These are phyloP conservation scores for Cryptosporidium muris DNA, from an alignment of 169 alveolate species.

Conservation along the genomic window DNA sequence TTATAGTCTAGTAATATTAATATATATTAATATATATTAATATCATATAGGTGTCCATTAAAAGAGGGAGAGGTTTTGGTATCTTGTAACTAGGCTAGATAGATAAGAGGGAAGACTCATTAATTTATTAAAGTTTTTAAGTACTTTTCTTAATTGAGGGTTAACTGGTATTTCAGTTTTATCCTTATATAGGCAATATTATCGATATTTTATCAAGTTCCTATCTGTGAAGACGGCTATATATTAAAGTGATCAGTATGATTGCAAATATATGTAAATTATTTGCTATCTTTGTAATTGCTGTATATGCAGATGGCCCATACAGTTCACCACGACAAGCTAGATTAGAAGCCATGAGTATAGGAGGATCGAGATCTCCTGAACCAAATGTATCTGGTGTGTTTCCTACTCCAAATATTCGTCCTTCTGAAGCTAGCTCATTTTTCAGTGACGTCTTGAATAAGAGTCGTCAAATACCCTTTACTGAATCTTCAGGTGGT, in stretches of 20 bases:
- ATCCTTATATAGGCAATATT: too few relatives aligned
- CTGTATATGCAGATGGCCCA: not conserved
- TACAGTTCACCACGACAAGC: constrained; percentile 48
- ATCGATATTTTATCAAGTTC: too few relatives aligned
- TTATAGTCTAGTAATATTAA: too few relatives aligned
- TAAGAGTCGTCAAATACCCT: not conserved
- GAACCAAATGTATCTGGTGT: constrained; percentile 44
- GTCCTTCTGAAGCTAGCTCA: constrained; percentile 20
- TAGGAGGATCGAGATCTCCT: not conserved
- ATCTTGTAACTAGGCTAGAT: too few relatives aligned
- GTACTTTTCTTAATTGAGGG: too few relatives aligned
- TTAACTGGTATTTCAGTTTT: too few relatives aligned
- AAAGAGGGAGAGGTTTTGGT: too few relatives aligned
- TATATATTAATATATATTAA: too few relatives aligned
- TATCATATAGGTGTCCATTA: too few relatives aligned
- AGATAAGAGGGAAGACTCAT: too few relatives aligned
- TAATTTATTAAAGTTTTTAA: too few relatives aligned
- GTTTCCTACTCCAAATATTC: constrained; percentile 13
- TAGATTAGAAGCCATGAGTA: not conserved
- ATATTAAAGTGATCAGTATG: not conserved
- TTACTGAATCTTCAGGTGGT: not conserved
- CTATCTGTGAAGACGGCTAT: too few relatives aligned
- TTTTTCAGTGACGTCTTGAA: not conserved
- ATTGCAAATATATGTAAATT: not conserved
- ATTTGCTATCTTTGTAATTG: constrained; percentile 1